Percentiles rank a stretch among this genome's conserved stretches.
phyloP scores from a whole-genome alignment of 2,329 filamentous ascomycete species.

The Colletotrichum sojae region DNA sequence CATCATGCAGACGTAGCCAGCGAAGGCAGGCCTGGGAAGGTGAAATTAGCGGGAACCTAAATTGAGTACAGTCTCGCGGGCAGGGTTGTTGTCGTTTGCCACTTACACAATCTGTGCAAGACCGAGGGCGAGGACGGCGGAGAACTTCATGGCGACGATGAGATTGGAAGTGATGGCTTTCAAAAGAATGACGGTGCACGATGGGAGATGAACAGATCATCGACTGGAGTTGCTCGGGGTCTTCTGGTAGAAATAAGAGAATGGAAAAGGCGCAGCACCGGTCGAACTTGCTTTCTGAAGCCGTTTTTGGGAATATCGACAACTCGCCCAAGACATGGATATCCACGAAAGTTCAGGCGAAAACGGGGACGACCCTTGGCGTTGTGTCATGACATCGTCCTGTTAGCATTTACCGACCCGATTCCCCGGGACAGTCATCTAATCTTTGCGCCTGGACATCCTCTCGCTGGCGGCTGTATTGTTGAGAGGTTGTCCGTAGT shows the following conservation, averaged over 20 bases:
- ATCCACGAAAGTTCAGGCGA: neutral
- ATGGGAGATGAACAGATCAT: neutral
- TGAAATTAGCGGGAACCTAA: neutral
- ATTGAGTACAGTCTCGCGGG: neutral
- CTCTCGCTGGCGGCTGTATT: too few species aligned
- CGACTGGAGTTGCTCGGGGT: too few species aligned
- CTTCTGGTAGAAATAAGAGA: too few species aligned
- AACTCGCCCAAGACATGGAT: conserved; percentile 14
- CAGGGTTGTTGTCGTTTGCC: too few species aligned
- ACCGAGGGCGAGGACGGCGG: neutral
- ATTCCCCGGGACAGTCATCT: neutral
- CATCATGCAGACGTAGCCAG: conserved; percentile 21
- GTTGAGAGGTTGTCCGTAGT: too few species aligned
- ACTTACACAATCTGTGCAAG: conserved; percentile 18
- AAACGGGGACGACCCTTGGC: conserved; percentile 13
- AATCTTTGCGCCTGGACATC: neutral
- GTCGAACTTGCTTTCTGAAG: neutral
- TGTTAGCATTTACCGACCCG: too few species aligned
- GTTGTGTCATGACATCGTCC: neutral
- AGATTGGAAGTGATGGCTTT: neutral
- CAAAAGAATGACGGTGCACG: neutral
- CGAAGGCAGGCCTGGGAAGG: conserved; percentile 8
- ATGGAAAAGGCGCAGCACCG: neutral
- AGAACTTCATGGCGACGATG: conserved; percentile 1
- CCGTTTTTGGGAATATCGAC: neutral